phyloP scores from a whole-genome alignment of 2,329 filamentous ascomycete species.

The Calonectria multiphialidica region DNA sequence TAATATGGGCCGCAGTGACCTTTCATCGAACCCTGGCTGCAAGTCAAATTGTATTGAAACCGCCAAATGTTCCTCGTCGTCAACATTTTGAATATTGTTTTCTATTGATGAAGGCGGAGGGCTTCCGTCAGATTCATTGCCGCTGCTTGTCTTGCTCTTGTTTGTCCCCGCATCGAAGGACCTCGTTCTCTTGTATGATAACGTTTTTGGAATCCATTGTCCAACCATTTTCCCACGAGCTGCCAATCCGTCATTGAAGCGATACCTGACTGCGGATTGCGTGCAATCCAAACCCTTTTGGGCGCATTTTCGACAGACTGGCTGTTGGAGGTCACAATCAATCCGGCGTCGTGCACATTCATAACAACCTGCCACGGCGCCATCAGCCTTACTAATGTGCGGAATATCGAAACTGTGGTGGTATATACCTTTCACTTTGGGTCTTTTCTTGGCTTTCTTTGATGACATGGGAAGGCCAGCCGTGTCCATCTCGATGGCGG shows the following conservation, averaged over 20 bases:
- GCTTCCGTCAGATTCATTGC: neutral
- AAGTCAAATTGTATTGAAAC: no score
- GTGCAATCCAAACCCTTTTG: conserved; percentile 15
- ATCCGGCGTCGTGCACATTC: conserved; percentile 23
- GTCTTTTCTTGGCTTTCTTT: conserved; percentile 14
- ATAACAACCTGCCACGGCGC: no score
- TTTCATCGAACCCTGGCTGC: no score
- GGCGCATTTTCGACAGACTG: conserved; percentile 12
- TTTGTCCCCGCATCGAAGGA: neutral
- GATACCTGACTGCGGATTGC: conserved; percentile 12
- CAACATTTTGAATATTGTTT: neutral
- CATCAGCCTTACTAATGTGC: no score
- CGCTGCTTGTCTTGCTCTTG: neutral
- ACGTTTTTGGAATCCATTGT: conserved; percentile 12
- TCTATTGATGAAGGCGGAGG: neutral
- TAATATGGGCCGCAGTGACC: no score
- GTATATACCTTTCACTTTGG: conserved; percentile 20
- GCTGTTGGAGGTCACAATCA: conserved; percentile 20
- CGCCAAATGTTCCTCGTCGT: no score
- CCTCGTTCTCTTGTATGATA: conserved; percentile 14
- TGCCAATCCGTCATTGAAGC: conserved; percentile 24
- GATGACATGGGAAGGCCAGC: neutral
- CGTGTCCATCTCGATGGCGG: neutral
- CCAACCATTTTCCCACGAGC: conserved; percentile 22
- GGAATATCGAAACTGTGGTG: neutral